Evolutionary conservation across 495 filamentous ascomycete genomes (phyloP).

Genomic region (Penicillium maclennaniae): DNA sequence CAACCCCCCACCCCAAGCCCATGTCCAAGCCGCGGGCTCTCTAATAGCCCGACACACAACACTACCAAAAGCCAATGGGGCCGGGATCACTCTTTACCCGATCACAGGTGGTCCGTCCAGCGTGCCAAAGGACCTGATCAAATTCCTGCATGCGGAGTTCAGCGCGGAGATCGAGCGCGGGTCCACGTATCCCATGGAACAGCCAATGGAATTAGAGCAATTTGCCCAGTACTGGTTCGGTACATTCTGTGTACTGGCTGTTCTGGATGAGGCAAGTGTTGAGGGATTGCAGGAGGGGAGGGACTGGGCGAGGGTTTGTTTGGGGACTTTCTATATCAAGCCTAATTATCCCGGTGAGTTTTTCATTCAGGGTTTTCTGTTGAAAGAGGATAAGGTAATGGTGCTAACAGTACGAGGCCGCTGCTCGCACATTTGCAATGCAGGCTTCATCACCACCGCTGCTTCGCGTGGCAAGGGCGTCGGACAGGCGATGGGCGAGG

Average conservation of each 20-base stretch:
- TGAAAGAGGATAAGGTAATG: background rate
- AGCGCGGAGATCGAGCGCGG: slow-evolving; percentile 87
- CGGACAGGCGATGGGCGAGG: slow-evolving; percentile 84
- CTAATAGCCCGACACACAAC: slow-evolving; percentile 74
- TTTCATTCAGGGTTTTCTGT: slow-evolving; percentile 31
- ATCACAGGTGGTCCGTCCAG: slow-evolving; percentile 62
- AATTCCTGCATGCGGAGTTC: slow-evolving; percentile 75
- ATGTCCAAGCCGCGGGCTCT: slow-evolving; percentile 50
- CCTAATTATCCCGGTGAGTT: slow-evolving; percentile 93
- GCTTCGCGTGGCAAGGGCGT: slow-evolving; percentile 82
- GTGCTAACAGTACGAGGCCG: slow-evolving; percentile 30
- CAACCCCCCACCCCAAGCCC: slow-evolving; percentile 51
- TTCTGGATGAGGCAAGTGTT: slow-evolving; percentile 55
- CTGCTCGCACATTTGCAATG: slow-evolving; percentile 82
- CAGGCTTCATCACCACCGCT: slow-evolving; percentile 84
- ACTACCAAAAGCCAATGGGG: slow-evolving; percentile 65
- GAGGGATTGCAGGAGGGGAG: slow-evolving; percentile 40
- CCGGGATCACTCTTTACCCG: slow-evolving; percentile 78
- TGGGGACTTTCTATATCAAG: slow-evolving; percentile 97
- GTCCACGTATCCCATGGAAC: slow-evolving; percentile 89
- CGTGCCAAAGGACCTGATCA: slow-evolving; percentile 48
- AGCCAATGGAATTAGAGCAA: slow-evolving; percentile 62
- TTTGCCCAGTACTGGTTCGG: slow-evolving; percentile 94
- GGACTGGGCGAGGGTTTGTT: slow-evolving; percentile 78
- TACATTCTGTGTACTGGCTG: slow-evolving; percentile 85